Evolutionary conservation across 2,329 filamentous ascomycete species (phyloP).

Genomic region (Ceratocystis smalleyi): DNA sequence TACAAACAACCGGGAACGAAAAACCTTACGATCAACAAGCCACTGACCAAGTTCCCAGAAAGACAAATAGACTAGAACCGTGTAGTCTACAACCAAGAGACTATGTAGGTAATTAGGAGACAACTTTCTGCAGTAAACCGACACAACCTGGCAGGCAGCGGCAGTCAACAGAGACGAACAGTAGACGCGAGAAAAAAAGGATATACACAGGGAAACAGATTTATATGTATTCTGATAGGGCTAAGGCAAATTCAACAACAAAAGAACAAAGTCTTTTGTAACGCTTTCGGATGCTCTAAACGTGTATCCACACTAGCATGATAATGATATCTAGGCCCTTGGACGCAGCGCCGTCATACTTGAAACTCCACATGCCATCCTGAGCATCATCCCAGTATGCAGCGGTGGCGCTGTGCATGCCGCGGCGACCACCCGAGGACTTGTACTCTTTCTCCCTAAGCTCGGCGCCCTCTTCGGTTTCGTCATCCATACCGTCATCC

Average conservation of each 20-base stretch:
- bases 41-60: not conserved
- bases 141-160: not conserved
- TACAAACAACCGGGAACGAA: too few species aligned
- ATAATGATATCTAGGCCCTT: constrained; percentile 56
- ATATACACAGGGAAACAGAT: not conserved
- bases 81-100: not conserved
- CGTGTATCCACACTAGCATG: constrained; percentile 63
- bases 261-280: constrained; percentile 1
- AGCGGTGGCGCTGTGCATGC: constrained; percentile 76
- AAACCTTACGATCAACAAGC: not conserved
- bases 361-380: constrained; percentile 80
- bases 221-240: not conserved
- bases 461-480: constrained; percentile 36
- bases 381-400: constrained; percentile 86
- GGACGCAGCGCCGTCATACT: constrained; percentile 55
- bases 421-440: constrained; percentile 65
- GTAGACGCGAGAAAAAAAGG: too few species aligned
- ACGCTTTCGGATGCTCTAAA: constrained; percentile 28
- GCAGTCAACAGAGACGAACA: not conserved
- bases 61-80: not conserved
- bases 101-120: not conserved
- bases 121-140: not conserved
- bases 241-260: not conserved
- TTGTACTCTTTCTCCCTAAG: constrained; percentile 46
- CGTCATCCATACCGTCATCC: too few species aligned